These are phyloP conservation scores for Colletotrichum sp. DNA, from an alignment of 2,329 filamentous ascomycete genomes.

Conservation along the genomic window DNA sequence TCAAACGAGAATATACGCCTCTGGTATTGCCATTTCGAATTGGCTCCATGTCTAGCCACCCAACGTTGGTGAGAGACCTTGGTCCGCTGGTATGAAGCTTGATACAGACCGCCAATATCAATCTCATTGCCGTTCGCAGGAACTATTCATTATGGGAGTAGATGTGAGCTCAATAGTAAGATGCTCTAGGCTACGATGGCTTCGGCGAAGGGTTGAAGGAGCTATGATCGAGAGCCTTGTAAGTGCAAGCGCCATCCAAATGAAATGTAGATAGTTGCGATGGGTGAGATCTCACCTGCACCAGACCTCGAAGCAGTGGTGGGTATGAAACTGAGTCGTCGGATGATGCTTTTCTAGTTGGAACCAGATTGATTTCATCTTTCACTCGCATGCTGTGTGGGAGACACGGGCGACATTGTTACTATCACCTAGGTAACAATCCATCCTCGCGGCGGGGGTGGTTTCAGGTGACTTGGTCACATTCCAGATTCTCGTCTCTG, in stretches of 20 bases:
- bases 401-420: no score
- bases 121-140: no score
- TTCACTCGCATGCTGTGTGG: no score
- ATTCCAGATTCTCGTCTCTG: not conserved
- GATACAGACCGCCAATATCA: rapidly evolving
- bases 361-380: no score
- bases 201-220: not conserved
- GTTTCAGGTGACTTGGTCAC: rapidly evolving
- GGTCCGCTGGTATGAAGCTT: rapidly evolving
- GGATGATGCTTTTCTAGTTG: not conserved
- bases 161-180: not conserved
- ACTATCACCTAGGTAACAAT: not conserved
- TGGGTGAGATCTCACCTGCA: rapidly evolving
- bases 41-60: not conserved
- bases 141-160: rapidly evolving
- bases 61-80: rapidly evolving
- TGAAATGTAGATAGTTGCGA: not conserved
- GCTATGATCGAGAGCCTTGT: not conserved
- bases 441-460: not conserved
- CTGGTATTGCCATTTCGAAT: no score
- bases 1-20: not conserved
- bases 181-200: rapidly evolving
- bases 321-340: rapidly evolving
- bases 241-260: not conserved
- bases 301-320: not conserved